A percentile compares a stretch with the other conserved stretches of the same genome.
Evolutionary conservation across 495 filamentous ascomycete genomes (phyloP).

Genomic region (Hypoxylon lienhwacheense): DNA sequence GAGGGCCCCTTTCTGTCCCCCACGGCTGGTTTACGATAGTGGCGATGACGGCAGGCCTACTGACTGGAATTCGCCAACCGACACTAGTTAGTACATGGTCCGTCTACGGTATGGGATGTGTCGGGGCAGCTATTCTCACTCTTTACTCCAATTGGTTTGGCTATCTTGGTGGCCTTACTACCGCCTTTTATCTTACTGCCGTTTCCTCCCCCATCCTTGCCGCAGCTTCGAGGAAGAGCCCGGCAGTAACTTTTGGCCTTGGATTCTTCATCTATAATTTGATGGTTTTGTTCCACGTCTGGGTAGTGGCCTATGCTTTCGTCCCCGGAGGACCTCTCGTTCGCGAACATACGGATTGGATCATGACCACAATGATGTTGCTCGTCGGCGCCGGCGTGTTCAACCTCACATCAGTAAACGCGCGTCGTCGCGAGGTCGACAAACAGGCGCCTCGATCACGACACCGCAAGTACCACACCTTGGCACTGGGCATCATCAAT

Average conservation of each 20-base stretch:
- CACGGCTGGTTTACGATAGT: conserved; percentile 84
- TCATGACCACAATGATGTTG: conserved; percentile 85
- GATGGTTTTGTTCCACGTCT: conserved; percentile 90
- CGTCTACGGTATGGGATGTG: conserved; percentile 71
- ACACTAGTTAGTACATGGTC: conserved; percentile 76
- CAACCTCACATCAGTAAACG: conserved; percentile 57
- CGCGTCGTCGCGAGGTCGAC: conserved; percentile 26
- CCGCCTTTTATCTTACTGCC: conserved; percentile 83
- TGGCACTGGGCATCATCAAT: conserved; percentile 64
- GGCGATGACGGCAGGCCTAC: conserved; percentile 82
- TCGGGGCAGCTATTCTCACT: conserved; percentile 81
- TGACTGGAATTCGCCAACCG: conserved; percentile 73
- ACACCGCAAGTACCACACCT: conserved; percentile 55
- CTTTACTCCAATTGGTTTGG: conserved; percentile 82
- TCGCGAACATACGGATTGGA: conserved; percentile 92
- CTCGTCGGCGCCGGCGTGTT: conserved; percentile 85
- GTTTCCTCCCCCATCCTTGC: conserved; percentile 73
- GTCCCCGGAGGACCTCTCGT: conserved; percentile 95
- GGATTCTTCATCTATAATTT: conserved; percentile 90
- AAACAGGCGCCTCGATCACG: conserved; percentile 22
- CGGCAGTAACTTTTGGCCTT: conserved; percentile 78
- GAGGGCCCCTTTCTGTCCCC: conserved; percentile 83
- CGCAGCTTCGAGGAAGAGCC: conserved; percentile 72
- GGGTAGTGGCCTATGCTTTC: conserved; percentile 98
- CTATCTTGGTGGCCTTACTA: conserved; percentile 78